Base-by-base conservation (phyloP, 116 monocot species). In the Phalaenopsis hybrid region DNA sequence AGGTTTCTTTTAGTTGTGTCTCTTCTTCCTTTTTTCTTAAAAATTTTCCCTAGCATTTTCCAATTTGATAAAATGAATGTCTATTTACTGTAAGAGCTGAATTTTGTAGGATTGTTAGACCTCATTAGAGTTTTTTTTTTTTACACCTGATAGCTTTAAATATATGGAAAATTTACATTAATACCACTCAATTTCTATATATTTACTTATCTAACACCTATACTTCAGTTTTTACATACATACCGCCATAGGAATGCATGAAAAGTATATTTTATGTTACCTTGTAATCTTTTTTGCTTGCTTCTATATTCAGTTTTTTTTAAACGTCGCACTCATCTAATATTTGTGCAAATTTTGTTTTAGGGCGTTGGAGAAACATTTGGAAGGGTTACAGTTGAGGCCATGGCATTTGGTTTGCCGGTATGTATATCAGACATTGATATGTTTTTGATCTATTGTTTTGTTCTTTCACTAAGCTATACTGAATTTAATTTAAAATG, bases 321-420 rank as follows among this genome's bases (percentile, higher is more conserved):
- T 28, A 28, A 12, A 34, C 15, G 6, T 21, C 12, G 3, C 15
- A 16, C 21, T 15, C 41, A 72, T 37, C 13, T 72, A 72, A 72
- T 41, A 72, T 72, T 72, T 17, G 31, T 70, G 3, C 23, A 72
- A 72, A 79, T 82, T 37, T 16, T 4, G 43, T 85, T 81, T 49
- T 78, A 96, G 97, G 94, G 94, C n/a, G 49, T 88, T 84, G 97
- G 97, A 83, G 94, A 92, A 88, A 97, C 97, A 83, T 94, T 97
- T 85, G 97, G 97, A 73, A 90, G 94, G 76, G 94, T 92, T 34
- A 94, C 94, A 52, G 82, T 94, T 83, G 97, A 97, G 91, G 94
- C 97, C 58, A 94, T 97, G 97, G 94, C 94, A 34, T 94, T 92
- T 89, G 91, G 94, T 74, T 74, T 94, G 70, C 94, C 94, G 87